Conservation (phyloP, 2,329 filamentous ascomycete species). For the Pyricularia sp. region DNA sequence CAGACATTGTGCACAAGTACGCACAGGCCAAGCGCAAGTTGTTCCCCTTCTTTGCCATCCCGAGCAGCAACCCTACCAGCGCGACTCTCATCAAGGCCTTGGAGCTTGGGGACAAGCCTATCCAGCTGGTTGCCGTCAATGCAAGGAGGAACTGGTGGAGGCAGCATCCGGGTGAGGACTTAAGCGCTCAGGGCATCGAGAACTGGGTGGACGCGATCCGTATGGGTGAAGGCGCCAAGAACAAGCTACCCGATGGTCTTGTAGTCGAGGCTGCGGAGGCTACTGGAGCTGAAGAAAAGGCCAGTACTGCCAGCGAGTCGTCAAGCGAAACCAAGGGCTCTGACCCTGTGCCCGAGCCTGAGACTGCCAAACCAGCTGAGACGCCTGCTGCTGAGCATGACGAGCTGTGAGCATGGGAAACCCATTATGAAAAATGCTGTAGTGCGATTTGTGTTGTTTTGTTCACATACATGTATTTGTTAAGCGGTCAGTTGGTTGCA, state of each 20-base stretch:
- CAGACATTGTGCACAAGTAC: conserved; percentile 67
- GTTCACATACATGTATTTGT: neutral
- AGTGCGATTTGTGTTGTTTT: neutral
- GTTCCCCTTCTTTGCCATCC: conserved; percentile 73
- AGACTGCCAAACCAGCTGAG: conserved; percentile 16
- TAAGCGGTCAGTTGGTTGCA: neutral
- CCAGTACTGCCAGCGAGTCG: conserved; percentile 6
- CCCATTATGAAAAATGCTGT: neutral
- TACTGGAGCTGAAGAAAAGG: conserved; percentile 17
- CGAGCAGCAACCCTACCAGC: conserved; percentile 43
- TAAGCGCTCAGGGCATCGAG: conserved; percentile 53
- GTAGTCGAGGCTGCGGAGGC: conserved; percentile 27
- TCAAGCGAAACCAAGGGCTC: conserved; percentile 9
- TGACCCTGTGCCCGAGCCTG: conserved; percentile 18
- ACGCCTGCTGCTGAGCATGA: conserved; percentile 26
- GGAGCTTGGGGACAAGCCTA: conserved; percentile 37
- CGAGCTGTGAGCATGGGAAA: conserved; percentile 28
- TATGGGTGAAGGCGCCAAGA: conserved; percentile 74
- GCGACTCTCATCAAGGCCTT: conserved; percentile 46
- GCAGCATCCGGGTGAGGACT: conserved; percentile 47
- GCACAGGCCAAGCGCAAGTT: conserved; percentile 49
- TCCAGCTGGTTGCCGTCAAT: conserved; percentile 73
- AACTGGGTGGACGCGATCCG: conserved; percentile 84
- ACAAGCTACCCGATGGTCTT: conserved; percentile 54
- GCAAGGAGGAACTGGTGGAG: conserved; percentile 79